phyloP scores from a whole-genome alignment of 2,329 filamentous ascomycete species.

The Balansia obtecta region DNA sequence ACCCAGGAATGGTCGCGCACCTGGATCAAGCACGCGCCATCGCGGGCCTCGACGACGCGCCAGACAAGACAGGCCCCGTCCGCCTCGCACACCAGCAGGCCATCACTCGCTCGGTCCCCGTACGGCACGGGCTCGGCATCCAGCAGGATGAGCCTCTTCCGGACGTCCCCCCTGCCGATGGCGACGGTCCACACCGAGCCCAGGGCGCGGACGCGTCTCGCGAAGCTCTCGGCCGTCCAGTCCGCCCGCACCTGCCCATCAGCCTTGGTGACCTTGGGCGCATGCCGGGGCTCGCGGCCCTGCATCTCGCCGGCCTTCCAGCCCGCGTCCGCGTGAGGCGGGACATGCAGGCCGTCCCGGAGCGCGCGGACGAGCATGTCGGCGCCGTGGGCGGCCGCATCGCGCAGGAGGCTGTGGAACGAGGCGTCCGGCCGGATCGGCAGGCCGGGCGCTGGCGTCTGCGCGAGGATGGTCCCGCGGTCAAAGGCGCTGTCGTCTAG shows the following conservation, averaged over 20 bases:
- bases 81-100: slow-evolving; percentile 11
- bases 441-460: slow-evolving; percentile 50
- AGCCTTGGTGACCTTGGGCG: slow-evolving; percentile 58
- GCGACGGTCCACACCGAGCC: slow-evolving; percentile 51
- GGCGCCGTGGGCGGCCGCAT: slow-evolving; percentile 54
- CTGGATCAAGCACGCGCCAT: not conserved
- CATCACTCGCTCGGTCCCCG: slow-evolving; percentile 4
- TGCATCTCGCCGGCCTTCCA: slow-evolving; percentile 8
- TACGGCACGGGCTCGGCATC: slow-evolving; percentile 15
- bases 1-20: slow-evolving; percentile 8
- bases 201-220: slow-evolving; percentile 44
- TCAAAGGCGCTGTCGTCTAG: slow-evolving; percentile 69
- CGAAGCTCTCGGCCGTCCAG: slow-evolving; percentile 42
- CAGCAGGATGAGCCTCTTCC: slow-evolving; percentile 28
- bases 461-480: slow-evolving; percentile 60
- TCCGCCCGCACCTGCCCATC: slow-evolving; percentile 46
- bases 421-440: slow-evolving; percentile 32
- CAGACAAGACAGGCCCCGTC: not conserved
- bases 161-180: slow-evolving; percentile 12
- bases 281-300: slow-evolving; percentile 30
- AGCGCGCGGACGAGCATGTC: slow-evolving; percentile 58
- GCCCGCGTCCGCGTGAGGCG: slow-evolving; percentile 35
- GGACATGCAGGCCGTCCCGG: slow-evolving; percentile 48
- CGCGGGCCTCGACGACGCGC: slow-evolving; percentile 6
- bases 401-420: slow-evolving; percentile 24